Percentiles rank a stretch among this genome's conserved stretches.
Evolutionary conservation across 1,139 yeast species (phyloP).

Genomic region (Nakaseomyces nivariensis): DNA sequence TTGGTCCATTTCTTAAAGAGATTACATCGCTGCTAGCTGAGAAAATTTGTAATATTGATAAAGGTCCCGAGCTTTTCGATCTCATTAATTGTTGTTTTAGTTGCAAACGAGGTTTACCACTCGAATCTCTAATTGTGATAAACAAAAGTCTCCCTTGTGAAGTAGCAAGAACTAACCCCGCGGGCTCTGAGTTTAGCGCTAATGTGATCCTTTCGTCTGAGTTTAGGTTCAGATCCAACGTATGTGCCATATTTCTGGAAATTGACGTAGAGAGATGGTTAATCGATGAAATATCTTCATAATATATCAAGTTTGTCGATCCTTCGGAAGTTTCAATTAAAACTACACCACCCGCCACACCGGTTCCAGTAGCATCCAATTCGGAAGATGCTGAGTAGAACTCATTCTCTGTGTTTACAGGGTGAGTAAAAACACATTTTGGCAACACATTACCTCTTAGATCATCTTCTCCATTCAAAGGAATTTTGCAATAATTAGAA

Average conservation of each 20-base stretch:
- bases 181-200: conserved; percentile 60
- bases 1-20: conserved; percentile 49
- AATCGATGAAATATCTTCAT: conserved; percentile 32
- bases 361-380: neutral
- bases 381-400: neutral
- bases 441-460: conserved; percentile 34
- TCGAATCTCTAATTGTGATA: conserved; percentile 54
- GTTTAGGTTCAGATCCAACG: conserved; percentile 31
- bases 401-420: conserved; percentile 46
- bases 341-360: conserved; percentile 12
- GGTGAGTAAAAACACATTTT: conserved; percentile 55
- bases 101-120: conserved; percentile 50
- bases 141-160: conserved; percentile 58
- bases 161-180: conserved; percentile 65
- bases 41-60: conserved; percentile 14
- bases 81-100: conserved; percentile 23
- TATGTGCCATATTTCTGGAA: conserved; percentile 26
- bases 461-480: conserved; percentile 28
- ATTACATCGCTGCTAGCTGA: conserved; percentile 39
- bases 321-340: neutral
- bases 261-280: conserved; percentile 30
- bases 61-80: conserved; percentile 29
- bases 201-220: conserved; percentile 48
- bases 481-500: conserved; percentile 44
- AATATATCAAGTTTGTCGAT: conserved; percentile 32